Evolutionary conservation across 805 yeast species (phyloP).

Genomic region (Saccharomyces jurei): DNA sequence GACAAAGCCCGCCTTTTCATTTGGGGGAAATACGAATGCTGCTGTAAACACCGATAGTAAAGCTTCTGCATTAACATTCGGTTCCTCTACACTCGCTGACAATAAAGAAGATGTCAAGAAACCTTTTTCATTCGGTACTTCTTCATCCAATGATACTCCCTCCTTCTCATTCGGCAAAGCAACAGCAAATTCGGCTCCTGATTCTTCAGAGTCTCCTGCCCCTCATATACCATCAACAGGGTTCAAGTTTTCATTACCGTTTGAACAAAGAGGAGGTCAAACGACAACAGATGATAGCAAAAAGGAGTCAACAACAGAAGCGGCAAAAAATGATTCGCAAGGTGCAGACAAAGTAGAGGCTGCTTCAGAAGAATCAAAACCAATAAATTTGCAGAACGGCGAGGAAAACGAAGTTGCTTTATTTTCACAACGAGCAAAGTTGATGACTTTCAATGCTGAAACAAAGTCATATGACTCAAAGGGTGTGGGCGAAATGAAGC

Average conservation of each 20-base stretch:
- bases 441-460: constrained; percentile 50
- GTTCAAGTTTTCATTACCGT: constrained; percentile 30
- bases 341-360: constrained; percentile 38
- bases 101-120: constrained; percentile 11
- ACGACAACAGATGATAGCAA: constrained; percentile 10
- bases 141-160: constrained; percentile 15
- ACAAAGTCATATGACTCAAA: constrained; percentile 47
- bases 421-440: constrained; percentile 62
- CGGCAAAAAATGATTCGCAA: constrained; percentile 20
- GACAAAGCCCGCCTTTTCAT: constrained; percentile 14
- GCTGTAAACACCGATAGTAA: neutral
- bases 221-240: constrained; percentile 25
- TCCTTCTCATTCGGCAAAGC: constrained; percentile 23
- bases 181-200: constrained; percentile 10
- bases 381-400: constrained; percentile 49
- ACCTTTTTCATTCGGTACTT: constrained; percentile 25
- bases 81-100: constrained; percentile 3
- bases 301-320: constrained; percentile 12
- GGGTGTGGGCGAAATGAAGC: constrained; percentile 79
- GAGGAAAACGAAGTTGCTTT: constrained; percentile 71
- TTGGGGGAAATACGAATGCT: constrained; percentile 2
- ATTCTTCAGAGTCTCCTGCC: constrained; percentile 3
- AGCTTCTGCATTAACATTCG: constrained; percentile 13
- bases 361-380: constrained; percentile 43
- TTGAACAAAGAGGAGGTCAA: constrained; percentile 19